A percentile compares a stretch with the other conserved stretches of the same genome.
phyloP scores from a whole-genome alignment of 2,329 filamentous ascomycete species.

The Colletotrichum sansevieriae region DNA sequence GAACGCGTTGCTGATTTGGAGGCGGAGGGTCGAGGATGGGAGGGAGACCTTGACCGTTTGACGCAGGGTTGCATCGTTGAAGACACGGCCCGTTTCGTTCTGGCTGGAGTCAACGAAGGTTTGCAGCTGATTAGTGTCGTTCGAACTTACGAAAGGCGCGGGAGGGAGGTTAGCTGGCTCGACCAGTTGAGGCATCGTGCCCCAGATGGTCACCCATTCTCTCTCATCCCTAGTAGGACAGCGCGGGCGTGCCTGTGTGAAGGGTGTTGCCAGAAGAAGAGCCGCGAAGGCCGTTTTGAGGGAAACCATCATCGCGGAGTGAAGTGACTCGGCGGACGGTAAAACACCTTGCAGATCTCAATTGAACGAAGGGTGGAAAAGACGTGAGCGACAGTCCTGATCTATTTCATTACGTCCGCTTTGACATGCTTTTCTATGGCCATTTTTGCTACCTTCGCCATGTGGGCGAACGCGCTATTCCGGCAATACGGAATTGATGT shows the following conservation, averaged over 20 bases:
- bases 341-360: neutral
- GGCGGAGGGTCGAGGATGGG: slow-evolving; percentile 64
- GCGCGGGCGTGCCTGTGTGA: slow-evolving; percentile 24
- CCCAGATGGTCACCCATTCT: slow-evolving; percentile 74
- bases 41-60: slow-evolving; percentile 71
- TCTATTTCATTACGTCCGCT: slow-evolving; percentile 18
- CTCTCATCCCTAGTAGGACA: slow-evolving; percentile 44
- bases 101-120: slow-evolving; percentile 46
- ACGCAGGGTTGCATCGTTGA: slow-evolving; percentile 70
- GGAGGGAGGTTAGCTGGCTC: slow-evolving; percentile 71
- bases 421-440: slow-evolving; percentile 19
- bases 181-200: slow-evolving; percentile 72
- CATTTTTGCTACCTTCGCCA: slow-evolving; percentile 9
- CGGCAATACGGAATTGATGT: slow-evolving; percentile 31
- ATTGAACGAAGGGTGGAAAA: neutral
- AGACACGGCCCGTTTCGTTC: slow-evolving; percentile 66
- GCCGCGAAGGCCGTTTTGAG: slow-evolving; percentile 38
- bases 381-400: neutral
- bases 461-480: slow-evolving; percentile 20
- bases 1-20: slow-evolving; percentile 73
- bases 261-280: slow-evolving; percentile 27
- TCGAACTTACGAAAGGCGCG: slow-evolving; percentile 63
- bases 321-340: neutral
- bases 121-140: neutral
- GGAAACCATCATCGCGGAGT: slow-evolving; percentile 14